These are phyloP conservation scores for Ophiocytium majus DNA, from an alignment of 352 stramenopile genomes.

Conservation along the genomic window DNA sequence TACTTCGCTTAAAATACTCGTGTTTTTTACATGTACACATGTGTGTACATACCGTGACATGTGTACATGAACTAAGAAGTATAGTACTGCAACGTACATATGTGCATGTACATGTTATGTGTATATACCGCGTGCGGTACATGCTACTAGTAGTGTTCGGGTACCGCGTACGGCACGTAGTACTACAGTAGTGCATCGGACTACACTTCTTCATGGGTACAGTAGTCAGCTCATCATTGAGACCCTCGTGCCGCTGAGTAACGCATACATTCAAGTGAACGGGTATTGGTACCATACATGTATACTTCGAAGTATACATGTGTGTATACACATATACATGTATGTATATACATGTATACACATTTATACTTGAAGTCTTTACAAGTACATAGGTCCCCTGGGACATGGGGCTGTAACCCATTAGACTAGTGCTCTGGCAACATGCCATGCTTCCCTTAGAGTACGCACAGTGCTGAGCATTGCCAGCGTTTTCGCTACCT, in stretches of 20 bases:
- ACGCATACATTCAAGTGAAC: not conserved
- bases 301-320: not conserved
- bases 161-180: not conserved
- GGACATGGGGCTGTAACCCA: too few relatives aligned
- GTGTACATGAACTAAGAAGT: not conserved
- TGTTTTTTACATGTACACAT: too few relatives aligned
- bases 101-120: not conserved
- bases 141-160: not conserved
- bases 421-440: too few relatives aligned
- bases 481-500: too few relatives aligned
- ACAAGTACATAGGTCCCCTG: too few relatives aligned
- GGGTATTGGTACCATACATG: not conserved
- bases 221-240: not conserved
- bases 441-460: too few relatives aligned
- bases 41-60: too few relatives aligned
- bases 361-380: too few relatives aligned
- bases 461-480: too few relatives aligned
- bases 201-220: not conserved
- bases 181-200: not conserved
- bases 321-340: not conserved
- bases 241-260: not conserved
- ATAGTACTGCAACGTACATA: not conserved
- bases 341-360: not conserved
- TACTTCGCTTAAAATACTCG: too few relatives aligned
- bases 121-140: not conserved